Base-by-base conservation (phyloP, 306 rosid species). In the Coriaria nepalensis region DNA sequence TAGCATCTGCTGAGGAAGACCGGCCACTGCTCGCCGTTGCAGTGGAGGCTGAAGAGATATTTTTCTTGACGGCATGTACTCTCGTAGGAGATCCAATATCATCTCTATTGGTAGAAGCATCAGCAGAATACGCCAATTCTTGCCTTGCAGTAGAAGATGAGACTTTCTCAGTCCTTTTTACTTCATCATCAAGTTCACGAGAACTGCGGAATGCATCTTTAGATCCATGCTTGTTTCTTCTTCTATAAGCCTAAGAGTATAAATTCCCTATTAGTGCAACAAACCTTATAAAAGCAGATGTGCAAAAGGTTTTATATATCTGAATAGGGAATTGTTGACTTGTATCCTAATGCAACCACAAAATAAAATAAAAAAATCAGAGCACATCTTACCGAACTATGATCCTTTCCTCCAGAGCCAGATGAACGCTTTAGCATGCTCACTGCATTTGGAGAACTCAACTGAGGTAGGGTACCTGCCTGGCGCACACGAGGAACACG, bases 401-500 rank as follows among this genome's bases (percentile, higher is more conserved):
- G 80, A 69, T 90, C 98, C 68, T 83, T 90, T 59, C 77, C 94
- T 37, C 86, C 88, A 15, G 79, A 72, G 6, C 71, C 64, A 35
- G 82, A 69, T 64, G 85, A 50, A 12, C 94, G 94, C 79, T 82
- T 90, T 56, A 85, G 80, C 62, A 72, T 68, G 78, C 84, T 82
- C 51, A 95, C 60, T 42, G 83, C 67, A 75, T 73, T 73, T 47
- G 93, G 67, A 62, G 93, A 79, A 64, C 79, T 59, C 65, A 81
- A 64, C 52, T 81, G 95, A 43, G 98, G 95, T 70, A 82, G 64
- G 77, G 77, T 81, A 47, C 92, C 80, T 0, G 87, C 68, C 48
- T 81, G 71, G 55, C 95, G 94, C 64, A 75, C 80, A 45, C 98
- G 85, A 43, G 98, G 98, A 12, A 90, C 94, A 55, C 98, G 95